Evolutionary conservation across 495 filamentous ascomycete species (phyloP), one percentile per base, ranked within the genome.

Genomic region (Aspergillus wentii): DNA sequence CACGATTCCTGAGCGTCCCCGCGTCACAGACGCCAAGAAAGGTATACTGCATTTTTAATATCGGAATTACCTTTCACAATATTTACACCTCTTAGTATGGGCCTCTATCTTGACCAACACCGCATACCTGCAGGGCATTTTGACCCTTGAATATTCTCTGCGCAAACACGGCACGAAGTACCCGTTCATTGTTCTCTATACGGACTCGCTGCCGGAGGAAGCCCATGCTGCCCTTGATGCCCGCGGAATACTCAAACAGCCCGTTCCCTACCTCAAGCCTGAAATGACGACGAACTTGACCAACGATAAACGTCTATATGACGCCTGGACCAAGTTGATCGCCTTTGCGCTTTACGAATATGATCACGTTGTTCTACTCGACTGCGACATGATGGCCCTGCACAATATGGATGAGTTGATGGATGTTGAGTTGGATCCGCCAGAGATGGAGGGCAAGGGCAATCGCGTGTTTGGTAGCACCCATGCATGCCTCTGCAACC

Each of bases 381-480:
- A 94, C 59, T 80, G 79, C 48, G 87, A 94, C 59, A 94, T 91
- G 87, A 49, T 91, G 15, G 75, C 86, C 4, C 62, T 78, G 35
- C 62, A 68, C 40, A 88, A 88, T 54, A 91, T 94, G 83, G 87
- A 94, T 52, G 86, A 89, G 59, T 61, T 94, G 35, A 90, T 91
- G 84, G 79, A 85, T 4, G 18, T 92, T 5, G 56, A 70, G 46
- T 71, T 92, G 11, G 84, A 89, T 54, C 48, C 59, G 27, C 22
- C 22, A n/a, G 26, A n/a, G 10, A n/a, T 29, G 26, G 11, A n/a
- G 26, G 26, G 26, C 5, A 29, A 29, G 11, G 79, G 75, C 7
- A 36, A 69, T 28, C 64, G 70, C 18, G 79, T 88, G 7, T 87
- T 90, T 56, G 85, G 82, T 0, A 80, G 83, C 2, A 73, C 74